Evolutionary conservation across 2,329 filamentous ascomycete species (phyloP).

Genomic region (Botrytis fragariae): DNA sequence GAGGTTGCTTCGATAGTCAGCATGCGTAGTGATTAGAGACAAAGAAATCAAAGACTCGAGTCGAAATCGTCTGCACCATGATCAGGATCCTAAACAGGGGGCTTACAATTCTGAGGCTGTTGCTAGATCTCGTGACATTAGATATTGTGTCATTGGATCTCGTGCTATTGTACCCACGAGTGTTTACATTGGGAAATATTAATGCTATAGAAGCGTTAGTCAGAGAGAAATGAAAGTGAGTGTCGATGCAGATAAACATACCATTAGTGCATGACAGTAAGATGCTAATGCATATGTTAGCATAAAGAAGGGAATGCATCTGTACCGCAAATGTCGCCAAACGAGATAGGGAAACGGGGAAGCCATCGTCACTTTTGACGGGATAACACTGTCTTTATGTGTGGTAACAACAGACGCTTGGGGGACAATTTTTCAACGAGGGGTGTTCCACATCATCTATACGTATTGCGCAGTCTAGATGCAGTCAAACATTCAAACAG

Average conservation of each 20-base stretch:
- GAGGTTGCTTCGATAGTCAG: slow-evolving; percentile 26
- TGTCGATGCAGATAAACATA: not conserved
- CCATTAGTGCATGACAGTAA: slow-evolving; percentile 16
- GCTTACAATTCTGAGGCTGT: slow-evolving; percentile 17
- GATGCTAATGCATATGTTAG: slow-evolving; percentile 5
- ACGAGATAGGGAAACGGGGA: not conserved
- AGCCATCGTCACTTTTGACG: not conserved
- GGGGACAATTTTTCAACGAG: not conserved
- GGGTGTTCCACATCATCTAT: not conserved
- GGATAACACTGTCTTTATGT: slow-evolving; percentile 12
- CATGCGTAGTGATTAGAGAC: not conserved
- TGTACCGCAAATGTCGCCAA: not conserved
- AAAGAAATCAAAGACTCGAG: not conserved
- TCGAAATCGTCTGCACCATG: not conserved
- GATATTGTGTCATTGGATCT: not conserved
- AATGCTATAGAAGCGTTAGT: not conserved
- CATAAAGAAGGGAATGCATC: slow-evolving; percentile 5
- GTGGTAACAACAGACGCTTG: not conserved
- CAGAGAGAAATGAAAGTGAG: not conserved
- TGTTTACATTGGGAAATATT: not conserved
- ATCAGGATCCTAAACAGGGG: not conserved
- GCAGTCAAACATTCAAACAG: not conserved
- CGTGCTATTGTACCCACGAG: not conserved
- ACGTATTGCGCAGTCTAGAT: not conserved
- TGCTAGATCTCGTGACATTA: not conserved